A percentile compares a stretch with the other conserved stretches of the same genome.
Conservation (phyloP, 1,139 yeast species). For the Yamadazyma kanchanaburiensis region DNA sequence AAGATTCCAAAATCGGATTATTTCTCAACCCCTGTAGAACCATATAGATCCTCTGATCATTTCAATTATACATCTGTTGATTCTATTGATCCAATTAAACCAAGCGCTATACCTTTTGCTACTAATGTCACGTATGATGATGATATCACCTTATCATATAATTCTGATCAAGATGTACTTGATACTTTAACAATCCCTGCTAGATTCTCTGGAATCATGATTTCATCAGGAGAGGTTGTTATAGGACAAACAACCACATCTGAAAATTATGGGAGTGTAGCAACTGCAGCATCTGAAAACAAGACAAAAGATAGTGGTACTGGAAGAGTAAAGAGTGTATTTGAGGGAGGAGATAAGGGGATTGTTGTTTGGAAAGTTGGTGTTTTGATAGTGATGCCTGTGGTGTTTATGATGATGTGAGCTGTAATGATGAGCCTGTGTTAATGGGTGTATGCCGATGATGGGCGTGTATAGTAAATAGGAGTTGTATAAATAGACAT, state of each 20-base stretch:
- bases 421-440: too few relatives aligned
- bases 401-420: conserved; percentile 1
- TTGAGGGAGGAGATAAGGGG: not conserved
- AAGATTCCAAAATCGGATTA: conserved; percentile 9
- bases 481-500: too few relatives aligned
- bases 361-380: not conserved
- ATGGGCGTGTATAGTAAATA: too few relatives aligned
- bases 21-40: conserved; percentile 1
- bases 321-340: not conserved
- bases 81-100: conserved; percentile 25
- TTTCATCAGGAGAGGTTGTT: conserved; percentile 31
- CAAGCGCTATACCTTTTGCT: conserved; percentile 40
- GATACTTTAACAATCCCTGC: conserved; percentile 29
- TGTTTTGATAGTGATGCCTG: conserved; percentile 2
- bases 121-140: conserved; percentile 15
- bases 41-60: not conserved
- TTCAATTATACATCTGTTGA: conserved; percentile 2
- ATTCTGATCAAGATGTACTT: conserved; percentile 11
- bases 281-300: conserved; percentile 13
- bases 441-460: too few relatives aligned
- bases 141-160: conserved; percentile 18
- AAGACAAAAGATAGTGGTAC: conserved; percentile 1
- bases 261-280: conserved; percentile 8
- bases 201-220: conserved; percentile 29
- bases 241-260: conserved; percentile 13